Conservation (phyloP, 805 yeast genomes). For the Pichia pseudocactophila region DNA sequence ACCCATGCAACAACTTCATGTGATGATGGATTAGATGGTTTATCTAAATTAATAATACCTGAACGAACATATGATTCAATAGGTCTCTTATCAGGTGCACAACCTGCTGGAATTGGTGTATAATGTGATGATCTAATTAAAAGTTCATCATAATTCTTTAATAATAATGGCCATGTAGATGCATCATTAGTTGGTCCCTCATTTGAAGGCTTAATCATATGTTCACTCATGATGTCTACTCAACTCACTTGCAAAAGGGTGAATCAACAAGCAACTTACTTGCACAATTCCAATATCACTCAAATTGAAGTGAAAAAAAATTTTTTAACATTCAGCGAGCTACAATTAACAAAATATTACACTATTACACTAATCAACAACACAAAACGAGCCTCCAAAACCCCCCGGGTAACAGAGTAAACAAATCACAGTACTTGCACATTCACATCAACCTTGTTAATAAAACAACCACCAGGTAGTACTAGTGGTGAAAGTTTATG, state of each 20-base stretch:
- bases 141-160: conserved; percentile 89
- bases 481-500: too few species aligned
- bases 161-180: conserved; percentile 88
- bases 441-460: too few species aligned
- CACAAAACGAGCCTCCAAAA: too few species aligned
- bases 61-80: conserved; percentile 81
- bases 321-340: background rate
- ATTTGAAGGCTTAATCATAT: conserved; percentile 81
- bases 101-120: conserved; percentile 94
- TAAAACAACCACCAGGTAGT: too few species aligned
- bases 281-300: too few species aligned
- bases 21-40: conserved; percentile 96
- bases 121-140: conserved; percentile 94
- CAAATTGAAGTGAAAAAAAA: background rate
- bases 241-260: background rate
- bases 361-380: too few species aligned
- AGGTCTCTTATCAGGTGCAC: conserved; percentile 92
- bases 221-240: conserved; percentile 26
- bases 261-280: too few species aligned
- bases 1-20: conserved; percentile 99
- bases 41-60: conserved; percentile 95
- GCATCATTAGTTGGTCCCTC: conserved; percentile 75
- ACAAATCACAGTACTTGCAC: background rate
- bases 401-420: background rate
- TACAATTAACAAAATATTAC: too few species aligned